A percentile compares a stretch with the other conserved stretches of the same genome.
These are phyloP conservation scores for Trichosporon sp. DNA, from an alignment of 1,284 basidiomycete species.

Conservation along the genomic window DNA sequence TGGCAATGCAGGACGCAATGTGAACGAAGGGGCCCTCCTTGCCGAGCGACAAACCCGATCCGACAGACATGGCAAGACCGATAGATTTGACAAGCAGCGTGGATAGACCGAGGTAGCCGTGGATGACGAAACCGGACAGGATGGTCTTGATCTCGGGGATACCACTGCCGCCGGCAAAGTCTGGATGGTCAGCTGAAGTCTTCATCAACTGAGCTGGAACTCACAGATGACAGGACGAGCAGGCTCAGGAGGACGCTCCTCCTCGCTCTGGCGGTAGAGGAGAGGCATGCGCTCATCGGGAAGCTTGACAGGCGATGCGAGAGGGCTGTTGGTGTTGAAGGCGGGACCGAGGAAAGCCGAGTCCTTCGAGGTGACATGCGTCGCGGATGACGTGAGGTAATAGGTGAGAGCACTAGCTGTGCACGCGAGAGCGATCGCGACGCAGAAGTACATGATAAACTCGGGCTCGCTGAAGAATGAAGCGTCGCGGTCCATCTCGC, in stretches of 20 bases:
- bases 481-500: conserved; percentile 25
- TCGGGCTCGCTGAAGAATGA: conserved; percentile 56
- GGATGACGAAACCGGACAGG: conserved; percentile 93
- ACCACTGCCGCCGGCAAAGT: conserved; percentile 81
- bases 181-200: not conserved
- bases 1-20: conserved; percentile 91
- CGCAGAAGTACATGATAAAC: conserved; percentile 71
- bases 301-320: conserved; percentile 28
- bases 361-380: conserved; percentile 84
- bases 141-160: conserved; percentile 98
- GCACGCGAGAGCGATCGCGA: conserved; percentile 77
- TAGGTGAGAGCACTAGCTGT: conserved; percentile 78
- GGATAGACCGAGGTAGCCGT: conserved; percentile 90
- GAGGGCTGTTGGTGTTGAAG: conserved; percentile 23
- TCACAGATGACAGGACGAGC: conserved; percentile 13
- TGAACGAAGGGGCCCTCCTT: conserved; percentile 98
- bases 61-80: conserved; percentile 86
- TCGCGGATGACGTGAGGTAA: conserved; percentile 80
- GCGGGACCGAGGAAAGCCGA: conserved; percentile 67
- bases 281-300: conserved; percentile 40
- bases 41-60: conserved; percentile 82
- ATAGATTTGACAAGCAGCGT: conserved; percentile 89
- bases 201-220: not conserved
- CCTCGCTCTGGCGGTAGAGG: conserved; percentile 23
- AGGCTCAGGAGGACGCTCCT: not conserved